Conservation (phyloP, 768 basidiomycete genomes). For the Podaxis mareebaensis region DNA sequence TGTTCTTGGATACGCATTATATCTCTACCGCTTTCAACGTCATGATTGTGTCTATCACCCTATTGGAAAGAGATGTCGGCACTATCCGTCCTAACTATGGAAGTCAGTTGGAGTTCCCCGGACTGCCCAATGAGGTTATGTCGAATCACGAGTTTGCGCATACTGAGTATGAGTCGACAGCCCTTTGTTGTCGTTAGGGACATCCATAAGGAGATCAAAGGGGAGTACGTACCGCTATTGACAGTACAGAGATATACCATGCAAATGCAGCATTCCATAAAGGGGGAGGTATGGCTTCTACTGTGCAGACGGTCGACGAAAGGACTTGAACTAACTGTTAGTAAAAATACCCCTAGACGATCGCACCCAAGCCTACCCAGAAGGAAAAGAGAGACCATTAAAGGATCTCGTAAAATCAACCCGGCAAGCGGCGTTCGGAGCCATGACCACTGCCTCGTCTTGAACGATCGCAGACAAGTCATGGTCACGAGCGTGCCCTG, state of each 20-base stretch:
- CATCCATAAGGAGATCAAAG: neutral
- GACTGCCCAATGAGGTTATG: neutral
- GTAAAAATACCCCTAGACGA: too few species aligned
- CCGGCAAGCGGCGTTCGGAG: slow-evolving; percentile 12
- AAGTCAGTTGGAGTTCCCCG: neutral
- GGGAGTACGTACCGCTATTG: slow-evolving; percentile 14
- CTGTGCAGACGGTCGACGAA: slow-evolving; percentile 12
- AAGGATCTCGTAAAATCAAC: slow-evolving; percentile 15
- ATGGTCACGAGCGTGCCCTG: slow-evolving; percentile 7
- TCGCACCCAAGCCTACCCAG: neutral
- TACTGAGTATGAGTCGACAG: slow-evolving; percentile 19
- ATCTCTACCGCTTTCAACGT: neutral
- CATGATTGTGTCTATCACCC: neutral
- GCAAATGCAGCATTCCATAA: slow-evolving; percentile 18
- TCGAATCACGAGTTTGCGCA: slow-evolving; percentile 3
- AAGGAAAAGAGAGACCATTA: slow-evolving; percentile 11
- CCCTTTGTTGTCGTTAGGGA: slow-evolving; percentile 7
- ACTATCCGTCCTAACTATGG: neutral
- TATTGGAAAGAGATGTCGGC: neutral
- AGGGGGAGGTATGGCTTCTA: slow-evolving; percentile 1
- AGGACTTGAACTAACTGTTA: slow-evolving; percentile 3
- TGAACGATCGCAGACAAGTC: slow-evolving; percentile 4
- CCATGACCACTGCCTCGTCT: slow-evolving; percentile 10
- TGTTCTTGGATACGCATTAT: neutral
- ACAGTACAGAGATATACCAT: slow-evolving; percentile 20